Base-by-base conservation (phyloP, 2,329 filamentous ascomycete species). In the Penicillium sp. region DNA sequence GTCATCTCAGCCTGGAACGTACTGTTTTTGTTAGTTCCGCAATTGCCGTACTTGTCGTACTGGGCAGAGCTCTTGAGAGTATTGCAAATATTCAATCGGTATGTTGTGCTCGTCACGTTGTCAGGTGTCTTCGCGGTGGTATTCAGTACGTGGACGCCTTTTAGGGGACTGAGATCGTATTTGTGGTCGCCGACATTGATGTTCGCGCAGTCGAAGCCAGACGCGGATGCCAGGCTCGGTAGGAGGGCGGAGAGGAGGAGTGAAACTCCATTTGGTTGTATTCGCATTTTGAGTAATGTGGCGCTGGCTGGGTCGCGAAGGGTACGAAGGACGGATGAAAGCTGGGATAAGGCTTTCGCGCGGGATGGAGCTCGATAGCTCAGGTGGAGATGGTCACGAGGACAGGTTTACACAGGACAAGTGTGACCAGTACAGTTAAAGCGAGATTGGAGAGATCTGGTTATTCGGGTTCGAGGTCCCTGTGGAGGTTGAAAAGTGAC, bases 141-240 rank as follows among this genome's bases (percentile, higher is more conserved):
- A 46, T 58, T 65, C 33, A 70, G 44, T 44, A 62, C 57, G 51
- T 73, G 71, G 2, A 68, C 66, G 10, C 69, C 69, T 35, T 61
- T 63, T 37, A 73, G 59, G 32, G 63, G 55, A 33, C 62, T 68
- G 28, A 73, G 57, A 48, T 72, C 65, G 46, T 70, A 73, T 49
- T 67, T 69, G 57, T 67, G 62, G 33, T 58, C 59, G 43, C 69
- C 64, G 22, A 64, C 54, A 26, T 58, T 61, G 46, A 73, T 64
- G 31, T 69, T 45, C 6, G 57, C 51, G 61, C 71, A 73, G 56
- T 72, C 65, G 54, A 72, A 69, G 45, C 56, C 62, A 35, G 57
- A 39, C 2, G 67, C 67, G 9, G 63, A 52, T 9, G 56, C 57
- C 12, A 69, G 53, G n/a, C 57, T 45, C 15, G 66, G 53, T 9